These are phyloP conservation scores for Smittium mucronatum DNA, from an alignment of 371 early-diverging fungal species.

Conservation along the genomic window DNA sequence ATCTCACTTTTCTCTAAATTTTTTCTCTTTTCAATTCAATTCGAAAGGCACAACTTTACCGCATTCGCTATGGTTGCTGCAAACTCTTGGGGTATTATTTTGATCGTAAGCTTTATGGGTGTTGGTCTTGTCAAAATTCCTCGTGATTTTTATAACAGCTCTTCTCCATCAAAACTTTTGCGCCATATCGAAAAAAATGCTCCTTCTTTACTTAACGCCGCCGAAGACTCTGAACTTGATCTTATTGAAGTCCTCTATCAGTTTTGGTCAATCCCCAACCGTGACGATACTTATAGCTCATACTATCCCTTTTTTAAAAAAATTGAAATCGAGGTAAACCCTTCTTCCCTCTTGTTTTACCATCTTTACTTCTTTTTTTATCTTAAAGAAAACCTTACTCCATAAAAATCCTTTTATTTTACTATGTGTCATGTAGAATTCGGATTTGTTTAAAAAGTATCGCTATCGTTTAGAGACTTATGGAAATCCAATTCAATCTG, in stretches of 20 bases:
- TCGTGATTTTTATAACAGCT: constrained; percentile 63
- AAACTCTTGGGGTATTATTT: constrained; percentile 83
- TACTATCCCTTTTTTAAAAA: neutral
- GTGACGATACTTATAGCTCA: constrained; percentile 15
- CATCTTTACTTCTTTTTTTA: neutral
- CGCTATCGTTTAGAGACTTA: constrained; percentile 12
- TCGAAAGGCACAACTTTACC: constrained; percentile 51
- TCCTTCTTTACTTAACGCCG: constrained; percentile 55
- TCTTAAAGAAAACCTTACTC: neutral
- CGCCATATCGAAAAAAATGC: constrained; percentile 53
- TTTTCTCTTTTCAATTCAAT: no score
- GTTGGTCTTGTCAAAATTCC: constrained; percentile 85
- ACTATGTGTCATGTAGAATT: neutral
- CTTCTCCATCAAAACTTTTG: constrained; percentile 45
- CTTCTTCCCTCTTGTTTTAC: neutral
- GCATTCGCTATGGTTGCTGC: constrained; percentile 82
- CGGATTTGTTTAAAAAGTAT: constrained; percentile 19
- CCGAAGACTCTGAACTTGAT: constrained; percentile 29
- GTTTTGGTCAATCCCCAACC: constrained; percentile 17
- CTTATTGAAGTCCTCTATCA: constrained; percentile 24
- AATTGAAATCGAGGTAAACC: constrained; percentile 1
- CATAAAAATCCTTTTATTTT: neutral
- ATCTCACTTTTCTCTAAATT: neutral
- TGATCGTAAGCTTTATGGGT: constrained; percentile 77
- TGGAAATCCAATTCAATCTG: constrained; percentile 7